Evolutionary conservation across 169 alveolate genomes (phyloP), one percentile per base, ranked within the genome.

Genomic region (Plasmodium coatneyi): DNA sequence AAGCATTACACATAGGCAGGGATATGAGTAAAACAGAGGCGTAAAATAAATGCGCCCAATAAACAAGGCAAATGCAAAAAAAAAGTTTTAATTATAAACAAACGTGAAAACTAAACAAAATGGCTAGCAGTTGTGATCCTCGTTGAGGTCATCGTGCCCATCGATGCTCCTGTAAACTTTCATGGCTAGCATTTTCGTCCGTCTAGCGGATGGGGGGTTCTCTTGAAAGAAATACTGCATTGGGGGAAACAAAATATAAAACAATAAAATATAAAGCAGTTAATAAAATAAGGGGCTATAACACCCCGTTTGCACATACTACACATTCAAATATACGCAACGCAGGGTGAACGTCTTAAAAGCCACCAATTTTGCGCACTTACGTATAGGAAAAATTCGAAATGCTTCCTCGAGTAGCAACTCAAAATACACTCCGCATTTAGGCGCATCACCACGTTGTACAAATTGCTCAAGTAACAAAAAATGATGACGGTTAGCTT

Each of bases 341-440:
- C 4, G 25, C 25, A 56, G 66, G 32, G 36, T 4, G 56, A 56
- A 56, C 90, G 25, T 5, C 10, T 41, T 56, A 36, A 43, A 79
- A 25, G 19, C 30, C 46, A 16, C 10, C 25, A 39, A 49, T n/a
- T 71, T 22, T 76, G 52, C 25, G 43, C 22, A 76, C 93, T 86
- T 86, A 86, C 93, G 86, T 86, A 74, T 86, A 86, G 43, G 86
- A 89, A 80, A 43, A 70, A 89, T 80, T 80, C 91, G 46, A 89
- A 66, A 70, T 80, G 94, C 52, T 89, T 89, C 71, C 71, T 12
- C 30, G 91, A 89, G 56, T 89, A 89, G 76, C 94, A 89, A 80
- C 91, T 56, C 81, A 89, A 66, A 32, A 89, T 80, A n/a, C 83
- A 80, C 71, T 89, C 94, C 32, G 83, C 94, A 80, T 89, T 71